A percentile compares a stretch with the other conserved stretches of the same genome.
Conservation (phyloP, 306 rosid species). For the Oemleria cerasiformis region DNA sequence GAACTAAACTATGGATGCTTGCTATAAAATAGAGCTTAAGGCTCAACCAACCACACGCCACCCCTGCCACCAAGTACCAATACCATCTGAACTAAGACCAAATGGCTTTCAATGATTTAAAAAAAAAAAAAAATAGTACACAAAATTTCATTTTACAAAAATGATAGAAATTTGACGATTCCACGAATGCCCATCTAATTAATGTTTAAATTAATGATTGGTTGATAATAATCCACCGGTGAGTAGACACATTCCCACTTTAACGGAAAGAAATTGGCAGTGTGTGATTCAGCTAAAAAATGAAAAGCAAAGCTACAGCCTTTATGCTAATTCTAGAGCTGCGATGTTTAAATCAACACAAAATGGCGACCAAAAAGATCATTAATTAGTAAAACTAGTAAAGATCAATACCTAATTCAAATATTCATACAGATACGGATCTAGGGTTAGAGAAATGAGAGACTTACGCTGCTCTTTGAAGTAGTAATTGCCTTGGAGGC, state of each 20-base stretch:
- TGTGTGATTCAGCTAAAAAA: background rate
- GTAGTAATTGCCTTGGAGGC: conserved; percentile 70
- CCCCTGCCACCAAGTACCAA: background rate
- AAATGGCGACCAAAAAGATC: background rate
- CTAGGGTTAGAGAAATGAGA: conserved; percentile 14
- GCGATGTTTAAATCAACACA: background rate
- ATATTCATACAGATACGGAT: conserved; percentile 9
- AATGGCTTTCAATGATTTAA: background rate
- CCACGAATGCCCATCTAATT: background rate
- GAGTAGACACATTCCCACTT: background rate
- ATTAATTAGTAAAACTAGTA: background rate
- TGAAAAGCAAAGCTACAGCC: background rate
- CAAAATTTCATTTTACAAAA: background rate
- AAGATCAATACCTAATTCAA: background rate
- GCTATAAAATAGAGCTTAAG: background rate
- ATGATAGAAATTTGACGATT: background rate
- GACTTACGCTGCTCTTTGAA: conserved; percentile 73
- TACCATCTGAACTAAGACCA: background rate
- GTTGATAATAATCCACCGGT: background rate
- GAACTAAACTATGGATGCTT: background rate
- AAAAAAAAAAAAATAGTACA: background rate
- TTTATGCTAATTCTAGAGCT: conserved; percentile 9
- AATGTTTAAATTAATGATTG: background rate
- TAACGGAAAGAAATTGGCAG: background rate
- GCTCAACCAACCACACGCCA: background rate